phyloP scores from a whole-genome alignment of 176 grass and related monocot genomes.

The Musa schizocarpa region DNA sequence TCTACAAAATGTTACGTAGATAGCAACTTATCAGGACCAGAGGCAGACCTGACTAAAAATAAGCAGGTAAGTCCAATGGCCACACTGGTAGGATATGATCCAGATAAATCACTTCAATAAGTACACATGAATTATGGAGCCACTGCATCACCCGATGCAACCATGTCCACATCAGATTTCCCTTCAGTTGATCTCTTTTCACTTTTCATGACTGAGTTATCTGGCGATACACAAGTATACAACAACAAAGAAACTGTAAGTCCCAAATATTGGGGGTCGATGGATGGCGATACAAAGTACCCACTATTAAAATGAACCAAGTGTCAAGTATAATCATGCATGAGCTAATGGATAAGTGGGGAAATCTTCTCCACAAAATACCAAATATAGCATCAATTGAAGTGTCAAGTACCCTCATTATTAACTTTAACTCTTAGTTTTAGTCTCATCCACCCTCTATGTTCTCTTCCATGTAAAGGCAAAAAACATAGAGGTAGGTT shows the following conservation, averaged over 20 bases:
- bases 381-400: constrained; percentile 7
- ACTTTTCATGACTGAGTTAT: constrained; percentile 46
- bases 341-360: neutral
- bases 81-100: constrained; percentile 26
- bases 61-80: constrained; percentile 51
- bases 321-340: neutral
- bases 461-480: too few relatives aligned
- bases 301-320: constrained; percentile 15
- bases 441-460: too few relatives aligned
- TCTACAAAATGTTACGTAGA: constrained; percentile 37
- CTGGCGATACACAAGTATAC: constrained; percentile 33
- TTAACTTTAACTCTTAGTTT: too few relatives aligned
- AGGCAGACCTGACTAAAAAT: constrained; percentile 66
- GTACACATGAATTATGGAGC: constrained; percentile 33
- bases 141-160: constrained; percentile 71
- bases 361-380: neutral
- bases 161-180: constrained; percentile 51
- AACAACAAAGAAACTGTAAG: too few relatives aligned
- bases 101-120: constrained; percentile 13
- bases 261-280: too few relatives aligned
- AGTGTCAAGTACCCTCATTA: too few relatives aligned
- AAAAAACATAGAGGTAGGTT: too few relatives aligned
- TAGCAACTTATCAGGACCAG: neutral
- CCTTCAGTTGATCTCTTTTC: constrained; percentile 50
- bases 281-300: constrained; percentile 36